Evolutionary conservation across 106 monocot species (phyloP), one percentile per base, ranked within the genome.

Genomic region (Hemerocallis citrina): DNA sequence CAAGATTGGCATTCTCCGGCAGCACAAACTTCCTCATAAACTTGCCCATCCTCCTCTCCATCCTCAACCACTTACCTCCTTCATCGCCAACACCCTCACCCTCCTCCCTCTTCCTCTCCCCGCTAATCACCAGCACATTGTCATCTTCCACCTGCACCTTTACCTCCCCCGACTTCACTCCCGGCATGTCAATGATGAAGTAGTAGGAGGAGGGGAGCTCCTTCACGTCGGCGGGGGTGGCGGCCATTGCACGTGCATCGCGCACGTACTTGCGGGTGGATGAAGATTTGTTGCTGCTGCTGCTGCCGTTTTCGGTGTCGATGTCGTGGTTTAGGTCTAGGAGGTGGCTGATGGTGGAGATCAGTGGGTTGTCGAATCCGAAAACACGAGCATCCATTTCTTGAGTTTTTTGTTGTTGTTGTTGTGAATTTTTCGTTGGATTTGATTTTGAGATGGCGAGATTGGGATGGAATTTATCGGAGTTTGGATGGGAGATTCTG

Each of bases 151-250:
- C 63, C 72, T 81, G 72, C 35, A 81, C 76, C 64, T 73, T 81
- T 59, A 81, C 77, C 30, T 77, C 81, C 7, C 69, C 68, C 1
- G 55, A 39, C 16, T 56, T 65, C 20, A 89, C n/a, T 12, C 88
- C 88, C 4, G 88, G 88, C 88, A 89, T 84, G 84, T 89, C 88
- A 55, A 84, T 50, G 13, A 75, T 51, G 80, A 84, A 84, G 11
- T 58, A 37, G 69, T 77, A 74, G 5, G 84, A 42, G 29, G 43
- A 19, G 2, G 88, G 68, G n/a, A 72, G 69, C 62, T 84, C 88
- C 74, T 84, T 76, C 42, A 89, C 80, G 72, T 89, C 88, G 10
- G 88, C 88, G 0, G 88, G 84, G 10, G 88, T 83, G 21, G 73
- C 39, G 13, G 74, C 77, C 84, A 84, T 84, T 20, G 88, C 88